Evolutionary conservation across 2,329 filamentous ascomycete genomes (phyloP), one percentile per base, ranked within the genome.

Genomic region (Fusarium euwallaceae): DNA sequence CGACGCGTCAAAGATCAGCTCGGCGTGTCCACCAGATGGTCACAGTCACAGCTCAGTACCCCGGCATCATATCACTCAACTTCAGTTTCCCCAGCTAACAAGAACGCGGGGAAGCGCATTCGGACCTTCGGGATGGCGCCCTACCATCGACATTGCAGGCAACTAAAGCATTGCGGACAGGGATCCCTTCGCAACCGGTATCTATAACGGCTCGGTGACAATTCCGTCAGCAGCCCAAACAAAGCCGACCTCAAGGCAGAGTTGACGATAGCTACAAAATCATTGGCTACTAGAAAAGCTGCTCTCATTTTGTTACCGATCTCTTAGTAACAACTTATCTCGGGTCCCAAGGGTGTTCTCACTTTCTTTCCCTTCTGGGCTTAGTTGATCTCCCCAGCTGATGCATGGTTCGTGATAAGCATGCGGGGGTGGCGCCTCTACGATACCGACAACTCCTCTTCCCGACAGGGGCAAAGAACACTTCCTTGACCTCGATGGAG

Each of bases 351-450:
- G 34, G 6, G 27, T 34, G 60, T n/a, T 62, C 60, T 62, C 60
- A 62, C 37, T 62, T 62, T 48, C n/a, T 62, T 62, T 34, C 60
- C 60, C 22, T 51, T 48, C 41, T 62, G 4, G 60, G 60, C 14
- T 27, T 62, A 62, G 60, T 27, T n/a, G 3, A 16, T 51, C 39
- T 36, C 22, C 29, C 17, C 24, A 41, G 5, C 10, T 32, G 39
- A 51, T 45, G 32, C 60, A 22, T 48, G 41, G 29, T 45, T 22
- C 24, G 11, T 32, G 58, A 60, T 41, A 41, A 60, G 56, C 32
- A 60, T 60, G 56, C 56, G 56, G 56, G 56, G 56, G 56, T 59
- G 56, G 56, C 56, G 36, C 22, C 20, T 17, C 56, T 16, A 0
- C 24, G n/a, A 48, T 36, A 43, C 12, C 20, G 41, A 36, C 27